A percentile compares a stretch with the other conserved stretches of the same genome.
These are phyloP conservation scores for Coemansia sp. DNA, from an alignment of 192 early-diverging fungal species.

Conservation along the genomic window DNA sequence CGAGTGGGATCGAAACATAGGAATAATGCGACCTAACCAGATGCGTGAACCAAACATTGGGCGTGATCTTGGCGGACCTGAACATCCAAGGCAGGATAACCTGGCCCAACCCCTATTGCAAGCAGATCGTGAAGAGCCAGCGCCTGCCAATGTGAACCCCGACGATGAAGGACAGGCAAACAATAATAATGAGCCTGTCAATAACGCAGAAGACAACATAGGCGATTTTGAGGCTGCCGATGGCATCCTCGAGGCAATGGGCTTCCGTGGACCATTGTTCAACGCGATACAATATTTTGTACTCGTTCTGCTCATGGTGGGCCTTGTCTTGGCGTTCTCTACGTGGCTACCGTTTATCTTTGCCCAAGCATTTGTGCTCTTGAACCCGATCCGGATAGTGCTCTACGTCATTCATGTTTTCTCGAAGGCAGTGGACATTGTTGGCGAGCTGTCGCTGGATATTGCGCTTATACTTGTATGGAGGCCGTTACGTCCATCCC, in stretches of 20 bases:
- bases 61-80: background rate
- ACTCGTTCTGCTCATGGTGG: constrained; percentile 74
- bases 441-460: constrained; percentile 31
- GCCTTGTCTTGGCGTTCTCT: constrained; percentile 68
- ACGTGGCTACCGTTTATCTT: constrained; percentile 74
- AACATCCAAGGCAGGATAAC: background rate
- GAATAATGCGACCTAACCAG: constrained; percentile 6
- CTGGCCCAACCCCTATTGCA: background rate
- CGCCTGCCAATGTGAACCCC: background rate
- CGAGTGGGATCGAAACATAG: background rate
- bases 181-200: background rate
- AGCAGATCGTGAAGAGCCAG: background rate
- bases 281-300: constrained; percentile 80
- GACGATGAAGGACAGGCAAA: background rate
- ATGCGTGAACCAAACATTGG: background rate
- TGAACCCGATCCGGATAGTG: constrained; percentile 53
- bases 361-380: constrained; percentile 29
- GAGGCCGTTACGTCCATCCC: constrained; percentile 11
- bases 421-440: constrained; percentile 45
- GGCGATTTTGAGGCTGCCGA: constrained; percentile 67
- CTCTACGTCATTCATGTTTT: constrained; percentile 75
- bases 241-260: constrained; percentile 86
- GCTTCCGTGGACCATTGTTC: constrained; percentile 83
- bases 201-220: constrained; percentile 56
- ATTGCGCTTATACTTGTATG: constrained; percentile 10